Percentiles rank a stretch among this genome's conserved stretches.
phyloP scores from a whole-genome alignment of 805 yeast genomes.

The Gaillardinia entomophila region DNA sequence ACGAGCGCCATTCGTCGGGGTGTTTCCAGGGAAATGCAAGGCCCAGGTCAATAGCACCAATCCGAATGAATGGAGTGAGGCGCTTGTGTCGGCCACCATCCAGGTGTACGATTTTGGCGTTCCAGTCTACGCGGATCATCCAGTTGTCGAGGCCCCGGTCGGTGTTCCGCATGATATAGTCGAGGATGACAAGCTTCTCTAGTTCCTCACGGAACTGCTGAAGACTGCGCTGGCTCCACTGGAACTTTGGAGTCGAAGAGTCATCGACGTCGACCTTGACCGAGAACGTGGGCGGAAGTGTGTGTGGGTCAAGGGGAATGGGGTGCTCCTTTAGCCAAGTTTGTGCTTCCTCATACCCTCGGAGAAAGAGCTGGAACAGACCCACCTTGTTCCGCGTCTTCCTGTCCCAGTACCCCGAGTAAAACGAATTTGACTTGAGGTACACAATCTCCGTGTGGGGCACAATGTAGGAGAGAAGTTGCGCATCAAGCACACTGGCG shows the following conservation, averaged over 20 bases:
- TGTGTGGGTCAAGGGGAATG: conserved; percentile 33
- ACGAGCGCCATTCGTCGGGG: conserved; percentile 77
- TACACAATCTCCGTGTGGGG: conserved; percentile 59
- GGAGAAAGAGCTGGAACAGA: conserved; percentile 58
- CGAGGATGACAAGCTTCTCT: conserved; percentile 65
- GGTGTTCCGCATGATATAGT: conserved; percentile 69
- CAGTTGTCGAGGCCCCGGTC: conserved; percentile 73
- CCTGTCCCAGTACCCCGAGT: conserved; percentile 47
- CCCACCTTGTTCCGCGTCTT: conserved; percentile 45
- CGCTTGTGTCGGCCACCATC: conserved; percentile 2
- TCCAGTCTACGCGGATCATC: conserved; percentile 62
- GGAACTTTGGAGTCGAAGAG: conserved; percentile 21
- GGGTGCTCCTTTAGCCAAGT: conserved; percentile 53
- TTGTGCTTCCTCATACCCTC: conserved; percentile 56
- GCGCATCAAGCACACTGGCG: conserved; percentile 60
- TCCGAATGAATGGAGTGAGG: conserved; percentile 34
- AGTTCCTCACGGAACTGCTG: conserved; percentile 53
- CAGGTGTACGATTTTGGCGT: conserved; percentile 4
- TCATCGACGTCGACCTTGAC: conserved; percentile 9
- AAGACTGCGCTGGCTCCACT: conserved; percentile 49
- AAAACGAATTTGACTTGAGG: conserved; percentile 44
- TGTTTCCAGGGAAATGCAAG: conserved; percentile 77
- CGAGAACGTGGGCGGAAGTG: conserved; percentile 15
- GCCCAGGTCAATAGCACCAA: conserved; percentile 76
- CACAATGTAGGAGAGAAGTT: conserved; percentile 53